Evolutionary conservation across 75 land plant species (phyloP).

Genomic region (Chamaecyparis obtusa): DNA sequence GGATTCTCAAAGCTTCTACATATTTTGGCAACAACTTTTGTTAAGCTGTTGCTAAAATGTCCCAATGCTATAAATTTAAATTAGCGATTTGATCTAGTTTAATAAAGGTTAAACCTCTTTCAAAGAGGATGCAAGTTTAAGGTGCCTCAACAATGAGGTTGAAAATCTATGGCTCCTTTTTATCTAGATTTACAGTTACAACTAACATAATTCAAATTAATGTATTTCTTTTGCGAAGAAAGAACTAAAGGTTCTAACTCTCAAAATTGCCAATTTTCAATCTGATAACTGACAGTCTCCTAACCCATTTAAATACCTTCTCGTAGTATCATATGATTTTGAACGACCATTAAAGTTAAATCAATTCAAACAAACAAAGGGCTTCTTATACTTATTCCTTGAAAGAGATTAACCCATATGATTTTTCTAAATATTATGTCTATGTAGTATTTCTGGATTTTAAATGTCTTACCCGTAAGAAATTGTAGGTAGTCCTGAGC

Average conservation of each 20-base stretch:
- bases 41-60: background rate
- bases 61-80: background rate
- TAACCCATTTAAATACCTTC: too few species aligned
- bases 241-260: too few species aligned
- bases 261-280: too few species aligned
- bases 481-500: background rate
- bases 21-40: too few species aligned
- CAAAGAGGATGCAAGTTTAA: background rate
- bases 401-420: background rate
- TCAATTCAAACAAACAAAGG: background rate
- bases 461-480: background rate
- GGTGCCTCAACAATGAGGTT: background rate
- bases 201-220: too few species aligned
- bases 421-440: background rate
- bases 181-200: background rate
- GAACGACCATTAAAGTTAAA: too few species aligned
- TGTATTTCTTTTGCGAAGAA: too few species aligned
- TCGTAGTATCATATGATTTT: too few species aligned
- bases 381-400: too few species aligned
- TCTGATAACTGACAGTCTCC: too few species aligned
- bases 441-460: background rate
- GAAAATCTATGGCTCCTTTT: background rate
- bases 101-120: background rate
- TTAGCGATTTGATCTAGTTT: background rate
- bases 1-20: too few species aligned